phyloP scores from a whole-genome alignment of 257 asterid species.

The Solanum sitiens region DNA sequence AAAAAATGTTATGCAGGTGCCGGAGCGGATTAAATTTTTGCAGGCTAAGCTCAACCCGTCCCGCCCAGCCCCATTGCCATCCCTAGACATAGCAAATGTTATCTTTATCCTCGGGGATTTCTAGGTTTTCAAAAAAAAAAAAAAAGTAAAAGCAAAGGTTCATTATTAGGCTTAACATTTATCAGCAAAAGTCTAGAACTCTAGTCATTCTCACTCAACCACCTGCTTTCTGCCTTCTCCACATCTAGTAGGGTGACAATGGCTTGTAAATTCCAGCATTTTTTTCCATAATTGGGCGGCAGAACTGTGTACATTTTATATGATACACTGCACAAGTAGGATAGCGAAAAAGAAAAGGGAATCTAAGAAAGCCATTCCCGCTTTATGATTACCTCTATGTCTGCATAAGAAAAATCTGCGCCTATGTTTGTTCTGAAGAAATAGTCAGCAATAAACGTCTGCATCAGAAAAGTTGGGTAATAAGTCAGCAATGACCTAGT shows the following conservation, averaged over 20 bases:
- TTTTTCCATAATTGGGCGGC: background rate
- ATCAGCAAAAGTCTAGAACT: background rate
- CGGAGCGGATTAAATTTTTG: background rate
- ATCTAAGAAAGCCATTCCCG: background rate
- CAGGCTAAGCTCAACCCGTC: background rate
- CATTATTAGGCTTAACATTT: background rate
- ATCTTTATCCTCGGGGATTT: background rate
- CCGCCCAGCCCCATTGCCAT: background rate
- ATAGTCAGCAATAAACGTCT: constrained; percentile 87
- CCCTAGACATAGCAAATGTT: background rate
- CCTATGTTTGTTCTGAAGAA: constrained; percentile 75
- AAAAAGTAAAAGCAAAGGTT: background rate
- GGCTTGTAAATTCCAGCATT: background rate
- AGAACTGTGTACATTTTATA: background rate
- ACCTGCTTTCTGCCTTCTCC: background rate
- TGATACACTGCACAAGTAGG: background rate
- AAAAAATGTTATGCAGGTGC: background rate
- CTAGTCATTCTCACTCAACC: background rate
- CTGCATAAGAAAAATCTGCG: constrained; percentile 70
- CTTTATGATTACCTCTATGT: constrained; percentile 53
- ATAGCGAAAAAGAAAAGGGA: background rate
- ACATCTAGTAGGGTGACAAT: background rate
- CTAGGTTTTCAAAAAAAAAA: background rate
- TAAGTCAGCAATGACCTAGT: background rate
- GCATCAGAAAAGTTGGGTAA: constrained; percentile 11